Conservation (phyloP, 805 yeast genomes). For the Hanseniaspora jakobsenii region DNA sequence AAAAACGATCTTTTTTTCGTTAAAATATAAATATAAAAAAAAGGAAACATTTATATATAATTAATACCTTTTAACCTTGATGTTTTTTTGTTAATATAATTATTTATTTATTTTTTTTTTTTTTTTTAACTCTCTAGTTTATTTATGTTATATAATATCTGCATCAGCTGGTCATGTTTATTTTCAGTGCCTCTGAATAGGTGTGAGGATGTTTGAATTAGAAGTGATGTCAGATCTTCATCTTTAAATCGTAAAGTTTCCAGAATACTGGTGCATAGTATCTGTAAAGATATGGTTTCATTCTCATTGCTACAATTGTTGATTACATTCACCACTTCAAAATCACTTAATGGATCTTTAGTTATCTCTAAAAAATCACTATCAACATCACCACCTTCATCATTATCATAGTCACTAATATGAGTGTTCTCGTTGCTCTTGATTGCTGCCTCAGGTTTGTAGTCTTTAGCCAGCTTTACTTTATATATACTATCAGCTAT, state of each 20-base stretch:
- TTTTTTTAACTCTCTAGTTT: not conserved
- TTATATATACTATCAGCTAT: slow-evolving; percentile 4
- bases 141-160: slow-evolving; percentile 18
- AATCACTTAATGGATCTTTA: slow-evolving; percentile 28
- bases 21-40: too few relatives aligned
- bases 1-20: too few relatives aligned
- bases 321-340: slow-evolving; percentile 29
- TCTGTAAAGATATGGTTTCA: not conserved
- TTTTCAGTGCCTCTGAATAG: slow-evolving; percentile 16
- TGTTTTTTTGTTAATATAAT: too few relatives aligned
- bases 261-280: slow-evolving; percentile 5
- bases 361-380: too few relatives aligned
- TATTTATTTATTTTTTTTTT: too few relatives aligned
- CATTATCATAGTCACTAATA: not conserved
- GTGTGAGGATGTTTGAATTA: slow-evolving; percentile 22
- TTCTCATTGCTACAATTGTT: not conserved
- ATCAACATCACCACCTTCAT: slow-evolving; percentile 17
- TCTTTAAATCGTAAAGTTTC: not conserved
- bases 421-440: too few relatives aligned
- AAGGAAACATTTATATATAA: too few relatives aligned
- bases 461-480: too few relatives aligned
- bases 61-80: too few relatives aligned
- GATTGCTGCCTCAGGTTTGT: too few relatives aligned
- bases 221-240: not conserved
- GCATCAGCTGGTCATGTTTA: slow-evolving; percentile 19